A percentile compares a stretch with the other conserved stretches of the same genome.
phyloP scores from a whole-genome alignment of 495 filamentous ascomycete genomes.

The Stereocaulon alpinum region DNA sequence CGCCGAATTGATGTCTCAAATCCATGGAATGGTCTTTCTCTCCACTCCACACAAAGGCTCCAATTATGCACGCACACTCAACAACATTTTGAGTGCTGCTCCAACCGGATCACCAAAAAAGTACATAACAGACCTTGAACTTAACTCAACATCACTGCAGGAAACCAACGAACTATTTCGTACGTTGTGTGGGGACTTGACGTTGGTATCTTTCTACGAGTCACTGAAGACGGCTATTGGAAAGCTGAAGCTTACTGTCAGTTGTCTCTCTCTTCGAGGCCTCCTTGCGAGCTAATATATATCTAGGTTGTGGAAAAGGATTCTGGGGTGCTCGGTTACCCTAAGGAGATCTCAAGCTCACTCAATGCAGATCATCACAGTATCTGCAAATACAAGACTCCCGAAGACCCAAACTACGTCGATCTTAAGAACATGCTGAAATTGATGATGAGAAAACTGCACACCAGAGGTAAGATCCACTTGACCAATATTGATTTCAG shows the following conservation, averaged over 20 bases:
- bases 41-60: constrained; percentile 8
- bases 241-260: no score
- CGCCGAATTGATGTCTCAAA: constrained; percentile 13
- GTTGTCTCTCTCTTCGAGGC: no score
- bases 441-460: no score
- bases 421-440: not conserved
- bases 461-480: no score
- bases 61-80: constrained; percentile 29
- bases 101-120: not conserved
- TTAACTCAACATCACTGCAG: not conserved
- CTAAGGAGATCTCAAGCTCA: constrained; percentile 30
- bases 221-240: constrained; percentile 16
- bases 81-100: constrained; percentile 26
- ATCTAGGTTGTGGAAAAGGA: not conserved
- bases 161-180: not conserved
- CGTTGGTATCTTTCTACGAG: constrained; percentile 30
- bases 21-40: constrained; percentile 38
- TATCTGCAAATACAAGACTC: constrained; percentile 38
- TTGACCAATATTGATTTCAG: no score
- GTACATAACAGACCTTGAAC: not conserved
- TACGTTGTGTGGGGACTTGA: constrained; percentile 9
- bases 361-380: constrained; percentile 39
- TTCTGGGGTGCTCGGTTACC: constrained; percentile 36
- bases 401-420: constrained; percentile 32
- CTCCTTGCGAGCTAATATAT: no score